Conservation (phyloP, 1,284 basidiomycete genomes). For the Malassezia sp. region DNA sequence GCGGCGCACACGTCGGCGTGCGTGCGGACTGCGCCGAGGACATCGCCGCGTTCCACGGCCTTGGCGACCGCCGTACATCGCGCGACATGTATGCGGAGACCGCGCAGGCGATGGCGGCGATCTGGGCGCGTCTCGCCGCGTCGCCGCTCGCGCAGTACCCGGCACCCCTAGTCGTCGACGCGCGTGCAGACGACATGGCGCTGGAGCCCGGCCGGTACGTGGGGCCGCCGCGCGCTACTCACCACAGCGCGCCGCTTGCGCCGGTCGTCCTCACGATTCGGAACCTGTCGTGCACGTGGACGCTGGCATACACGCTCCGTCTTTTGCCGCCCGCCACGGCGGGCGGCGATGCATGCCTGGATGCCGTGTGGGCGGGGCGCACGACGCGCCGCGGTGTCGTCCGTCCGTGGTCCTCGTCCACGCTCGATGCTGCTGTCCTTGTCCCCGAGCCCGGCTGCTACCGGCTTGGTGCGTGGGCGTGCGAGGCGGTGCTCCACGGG, state of each 20-base stretch:
- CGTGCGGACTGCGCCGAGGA: neutral
- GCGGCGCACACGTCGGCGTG: slow-evolving; percentile 5
- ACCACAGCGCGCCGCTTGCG: neutral
- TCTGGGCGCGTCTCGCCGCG: slow-evolving; percentile 18
- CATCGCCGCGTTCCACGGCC: neutral
- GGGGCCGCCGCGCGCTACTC: no score
- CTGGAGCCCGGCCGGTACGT: no score
- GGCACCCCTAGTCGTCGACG: neutral
- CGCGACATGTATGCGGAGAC: slow-evolving; percentile 32
- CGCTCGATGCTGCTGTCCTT: neutral
- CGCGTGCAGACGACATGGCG: neutral
- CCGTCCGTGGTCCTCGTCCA: neutral
- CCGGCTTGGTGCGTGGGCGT: slow-evolving; percentile 10
- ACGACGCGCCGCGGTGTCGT: neutral
- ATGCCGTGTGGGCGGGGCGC: slow-evolving; percentile 7
- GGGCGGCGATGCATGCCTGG: no score
- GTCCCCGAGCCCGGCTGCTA: slow-evolving; percentile 3
- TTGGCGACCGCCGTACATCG: neutral
- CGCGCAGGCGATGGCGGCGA: slow-evolving; percentile 17
- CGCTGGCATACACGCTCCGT: slow-evolving; percentile 1
- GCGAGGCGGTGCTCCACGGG: neutral
- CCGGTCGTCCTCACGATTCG: slow-evolving; percentile 1
- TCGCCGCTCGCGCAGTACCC: slow-evolving; percentile 15
- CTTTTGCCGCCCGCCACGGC: neutral
- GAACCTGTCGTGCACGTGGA: slow-evolving; percentile 10